Evolutionary conservation across 2,329 filamentous ascomycete genomes (phyloP).

Genomic region (Penicillium sp.): DNA sequence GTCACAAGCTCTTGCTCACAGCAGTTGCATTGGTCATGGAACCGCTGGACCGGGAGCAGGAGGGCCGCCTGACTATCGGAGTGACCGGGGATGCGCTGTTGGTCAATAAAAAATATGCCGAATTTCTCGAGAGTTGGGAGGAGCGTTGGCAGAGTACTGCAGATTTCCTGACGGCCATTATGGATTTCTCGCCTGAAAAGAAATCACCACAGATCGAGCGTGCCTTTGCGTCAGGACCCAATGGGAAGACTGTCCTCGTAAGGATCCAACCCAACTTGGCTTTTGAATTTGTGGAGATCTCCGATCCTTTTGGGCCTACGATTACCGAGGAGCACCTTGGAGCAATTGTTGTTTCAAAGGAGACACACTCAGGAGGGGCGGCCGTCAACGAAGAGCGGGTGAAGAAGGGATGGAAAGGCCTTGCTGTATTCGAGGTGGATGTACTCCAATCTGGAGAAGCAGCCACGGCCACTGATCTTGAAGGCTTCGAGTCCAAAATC

Average conservation of each 20-base stretch:
- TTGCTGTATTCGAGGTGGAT: constrained; percentile 86
- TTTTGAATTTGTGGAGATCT: constrained; percentile 79
- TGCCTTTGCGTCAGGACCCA: constrained; percentile 39
- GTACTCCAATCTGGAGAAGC: constrained; percentile 70
- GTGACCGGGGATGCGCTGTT: constrained; percentile 86
- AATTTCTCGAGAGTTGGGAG: constrained; percentile 78
- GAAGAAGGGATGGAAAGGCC: constrained; percentile 70
- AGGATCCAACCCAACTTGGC: constrained; percentile 62
- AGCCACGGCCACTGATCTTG: constrained; percentile 43
- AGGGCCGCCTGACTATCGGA: constrained; percentile 71
- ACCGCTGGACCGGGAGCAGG: constrained; percentile 42
- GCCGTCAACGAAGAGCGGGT: constrained; percentile 81
- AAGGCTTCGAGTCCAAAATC: constrained; percentile 77
- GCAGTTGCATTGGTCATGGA: constrained; percentile 73
- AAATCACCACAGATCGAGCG: constrained; percentile 31
- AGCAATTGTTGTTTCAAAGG: constrained; percentile 80
- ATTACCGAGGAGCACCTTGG: constrained; percentile 77
- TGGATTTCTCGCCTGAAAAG: constrained; percentile 56
- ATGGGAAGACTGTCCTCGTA: constrained; percentile 41
- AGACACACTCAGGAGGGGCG: constrained; percentile 79
- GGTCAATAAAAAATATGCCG: constrained; percentile 82
- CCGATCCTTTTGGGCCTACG: constrained; percentile 86
- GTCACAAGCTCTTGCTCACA: constrained; percentile 95
- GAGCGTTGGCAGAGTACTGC: constrained; percentile 68
- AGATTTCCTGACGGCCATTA: constrained; percentile 65